Percentiles rank a stretch among this genome's conserved stretches.
phyloP scores from a whole-genome alignment of 2,329 filamentous ascomycete species.

The Dactylella cylindrospora region DNA sequence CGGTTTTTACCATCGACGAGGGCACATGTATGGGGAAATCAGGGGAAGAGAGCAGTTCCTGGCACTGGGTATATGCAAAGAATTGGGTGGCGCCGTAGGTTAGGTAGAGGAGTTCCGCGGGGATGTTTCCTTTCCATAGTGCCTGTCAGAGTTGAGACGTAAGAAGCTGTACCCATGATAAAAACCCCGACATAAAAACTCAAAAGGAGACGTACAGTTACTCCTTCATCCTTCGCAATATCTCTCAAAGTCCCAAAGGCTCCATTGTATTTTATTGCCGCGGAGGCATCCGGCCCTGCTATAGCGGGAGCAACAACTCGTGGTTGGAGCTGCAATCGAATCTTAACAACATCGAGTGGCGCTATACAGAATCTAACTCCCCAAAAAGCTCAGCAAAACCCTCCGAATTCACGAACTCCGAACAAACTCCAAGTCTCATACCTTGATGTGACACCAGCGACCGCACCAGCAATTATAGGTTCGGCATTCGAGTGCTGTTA shows the following conservation, averaged over 20 bases:
- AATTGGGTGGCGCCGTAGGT: slow-evolving; percentile 89
- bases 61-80: slow-evolving; percentile 73
- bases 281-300: slow-evolving; percentile 50
- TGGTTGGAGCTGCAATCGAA: slow-evolving; percentile 89
- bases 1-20: slow-evolving; percentile 68
- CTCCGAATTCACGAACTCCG: no score
- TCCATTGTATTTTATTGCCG: slow-evolving; percentile 64
- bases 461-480: slow-evolving; percentile 25
- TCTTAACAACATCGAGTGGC: slow-evolving; percentile 96
- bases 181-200: background rate
- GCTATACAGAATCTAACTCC: slow-evolving; percentile 82
- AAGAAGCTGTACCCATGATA: background rate
- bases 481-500: slow-evolving; percentile 14
- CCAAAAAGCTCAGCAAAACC: no score
- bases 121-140: slow-evolving; percentile 97
- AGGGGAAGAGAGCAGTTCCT: slow-evolving; percentile 56
- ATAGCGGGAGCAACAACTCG: slow-evolving; percentile 63
- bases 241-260: slow-evolving; percentile 72
- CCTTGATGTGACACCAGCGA: slow-evolving; percentile 25
- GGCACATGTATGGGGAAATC: slow-evolving; percentile 52
- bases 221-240: slow-evolving; percentile 77
- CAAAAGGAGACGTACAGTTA: slow-evolving; percentile 59
- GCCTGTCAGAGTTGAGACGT: slow-evolving; percentile 53
- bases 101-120: slow-evolving; percentile 91
- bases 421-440: background rate